These are phyloP conservation scores for Leccinum incarnatum DNA, from an alignment of 768 basidiomycete species.

Conservation along the genomic window DNA sequence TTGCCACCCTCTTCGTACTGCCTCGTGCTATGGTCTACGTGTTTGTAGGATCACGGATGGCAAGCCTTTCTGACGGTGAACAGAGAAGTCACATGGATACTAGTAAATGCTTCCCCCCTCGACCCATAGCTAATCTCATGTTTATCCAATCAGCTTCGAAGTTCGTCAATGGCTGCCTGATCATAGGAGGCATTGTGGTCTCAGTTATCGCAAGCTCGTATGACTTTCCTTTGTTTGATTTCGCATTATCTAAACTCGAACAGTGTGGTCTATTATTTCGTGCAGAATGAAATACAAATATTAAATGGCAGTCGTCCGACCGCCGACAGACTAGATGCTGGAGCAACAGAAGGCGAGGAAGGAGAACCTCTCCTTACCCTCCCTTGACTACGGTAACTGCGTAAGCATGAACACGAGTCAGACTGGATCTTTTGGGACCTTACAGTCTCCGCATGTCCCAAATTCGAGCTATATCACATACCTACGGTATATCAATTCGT, in stretches of 20 bases:
- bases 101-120: slow-evolving; percentile 38
- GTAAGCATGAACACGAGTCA: not conserved
- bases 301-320: slow-evolving; percentile 48
- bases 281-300: slow-evolving; percentile 58
- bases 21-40: slow-evolving; percentile 73
- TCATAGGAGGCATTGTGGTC: slow-evolving; percentile 57
- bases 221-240: slow-evolving; percentile 25
- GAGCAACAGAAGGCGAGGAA: slow-evolving; percentile 61
- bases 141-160: slow-evolving; percentile 49
- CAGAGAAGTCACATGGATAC: slow-evolving; percentile 74
- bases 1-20: slow-evolving; percentile 67
- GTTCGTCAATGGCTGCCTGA: slow-evolving; percentile 57
- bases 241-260: slow-evolving; percentile 9
- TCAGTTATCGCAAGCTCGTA: slow-evolving; percentile 67
- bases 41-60: slow-evolving; percentile 77
- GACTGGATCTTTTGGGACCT: not conserved
- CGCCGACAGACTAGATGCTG: slow-evolving; percentile 54
- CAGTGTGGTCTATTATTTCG: slow-evolving; percentile 66
- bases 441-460: not conserved
- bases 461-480: not conserved
- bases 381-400: not conserved
- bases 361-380: slow-evolving; percentile 48
- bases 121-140: slow-evolving; percentile 6
- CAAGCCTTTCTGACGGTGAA: slow-evolving; percentile 71
- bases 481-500: not conserved